Conservation (phyloP, 257 asterid genomes). For the Rauvolfia tetraphylla region DNA sequence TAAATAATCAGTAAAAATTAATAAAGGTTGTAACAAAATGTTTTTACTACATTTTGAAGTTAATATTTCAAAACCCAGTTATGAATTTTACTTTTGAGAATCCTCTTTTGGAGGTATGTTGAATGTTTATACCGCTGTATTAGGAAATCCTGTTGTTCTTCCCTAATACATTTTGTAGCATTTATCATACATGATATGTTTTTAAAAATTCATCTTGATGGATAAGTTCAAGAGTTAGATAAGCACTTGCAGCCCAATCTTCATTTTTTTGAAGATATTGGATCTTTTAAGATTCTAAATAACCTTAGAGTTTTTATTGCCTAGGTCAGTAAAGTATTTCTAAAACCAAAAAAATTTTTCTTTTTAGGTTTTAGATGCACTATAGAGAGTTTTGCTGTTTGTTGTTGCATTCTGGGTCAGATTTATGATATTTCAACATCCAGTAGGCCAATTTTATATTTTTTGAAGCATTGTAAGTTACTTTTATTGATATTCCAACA, state of each 20-base stretch:
- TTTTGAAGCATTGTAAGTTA: neutral
- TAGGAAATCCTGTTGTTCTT: neutral
- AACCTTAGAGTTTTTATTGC: neutral
- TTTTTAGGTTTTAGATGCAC: neutral
- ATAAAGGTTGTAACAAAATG: neutral
- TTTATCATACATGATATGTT: neutral
- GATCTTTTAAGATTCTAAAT: neutral
- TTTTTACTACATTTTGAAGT: neutral
- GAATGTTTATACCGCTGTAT: neutral
- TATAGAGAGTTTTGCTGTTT: neutral
- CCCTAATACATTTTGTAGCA: neutral
- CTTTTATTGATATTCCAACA: neutral
- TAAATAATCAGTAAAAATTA: neutral
- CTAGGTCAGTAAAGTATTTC: neutral
- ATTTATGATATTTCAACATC: neutral
- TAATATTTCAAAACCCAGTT: neutral
- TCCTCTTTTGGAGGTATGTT: neutral
- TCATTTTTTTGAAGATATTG: neutral
- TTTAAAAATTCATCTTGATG: neutral
- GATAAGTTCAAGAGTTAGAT: neutral
- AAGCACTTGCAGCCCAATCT: neutral
- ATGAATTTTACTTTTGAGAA: neutral
- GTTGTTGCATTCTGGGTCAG: neutral
- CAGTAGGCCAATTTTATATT: too few relatives aligned
- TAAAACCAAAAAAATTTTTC: neutral